Evolutionary conservation across 345 rosid genomes (phyloP).

Genomic region (Populus davidiana): DNA sequence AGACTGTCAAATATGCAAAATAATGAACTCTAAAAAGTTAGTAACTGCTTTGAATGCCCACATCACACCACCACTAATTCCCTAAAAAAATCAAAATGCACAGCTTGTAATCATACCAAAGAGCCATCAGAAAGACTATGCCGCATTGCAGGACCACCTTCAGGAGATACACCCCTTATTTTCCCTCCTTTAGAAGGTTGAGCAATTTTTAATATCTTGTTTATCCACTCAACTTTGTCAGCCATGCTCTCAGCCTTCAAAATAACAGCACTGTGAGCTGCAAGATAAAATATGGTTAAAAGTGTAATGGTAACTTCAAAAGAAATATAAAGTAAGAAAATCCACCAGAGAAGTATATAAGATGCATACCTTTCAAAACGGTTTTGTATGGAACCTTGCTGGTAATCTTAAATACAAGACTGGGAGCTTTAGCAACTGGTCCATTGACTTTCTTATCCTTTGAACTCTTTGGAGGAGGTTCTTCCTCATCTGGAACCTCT

Average conservation of each 20-base stretch:
- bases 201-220: conserved; percentile 58
- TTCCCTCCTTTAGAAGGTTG: conserved; percentile 65
- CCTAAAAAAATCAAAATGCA: not conserved
- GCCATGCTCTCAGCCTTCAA: conserved; percentile 82
- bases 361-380: conserved; percentile 67
- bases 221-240: conserved; percentile 84
- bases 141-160: conserved; percentile 44
- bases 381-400: conserved; percentile 92
- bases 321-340: not conserved
- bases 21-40: not conserved
- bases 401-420: conserved; percentile 71
- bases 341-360: not conserved
- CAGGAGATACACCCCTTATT: conserved; percentile 44
- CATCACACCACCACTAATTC: too few species aligned
- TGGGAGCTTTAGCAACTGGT: conserved; percentile 55
- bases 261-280: conserved; percentile 84
- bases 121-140: conserved; percentile 96
- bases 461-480: conserved; percentile 59
- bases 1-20: not conserved
- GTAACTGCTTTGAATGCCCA: too few species aligned
- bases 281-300: conserved; percentile 20
- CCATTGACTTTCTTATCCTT: conserved; percentile 88
- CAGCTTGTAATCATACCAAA: conserved; percentile 55
- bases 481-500: conserved; percentile 76
- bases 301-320: not conserved